phyloP scores from a whole-genome alignment of 495 filamentous ascomycete species.

The Hyaloscypha hepaticicola region DNA sequence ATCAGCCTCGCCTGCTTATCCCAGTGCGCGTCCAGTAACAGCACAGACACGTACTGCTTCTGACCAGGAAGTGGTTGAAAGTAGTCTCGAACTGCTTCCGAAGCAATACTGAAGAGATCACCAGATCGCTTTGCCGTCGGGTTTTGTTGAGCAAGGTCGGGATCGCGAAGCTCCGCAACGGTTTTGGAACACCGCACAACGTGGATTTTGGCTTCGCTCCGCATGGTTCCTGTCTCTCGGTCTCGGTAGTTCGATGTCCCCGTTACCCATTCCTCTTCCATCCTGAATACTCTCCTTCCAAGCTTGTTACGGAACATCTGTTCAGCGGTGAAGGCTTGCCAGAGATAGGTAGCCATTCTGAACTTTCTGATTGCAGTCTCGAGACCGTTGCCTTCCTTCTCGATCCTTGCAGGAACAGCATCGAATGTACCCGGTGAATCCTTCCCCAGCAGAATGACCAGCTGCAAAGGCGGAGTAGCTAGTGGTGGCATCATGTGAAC shows the following conservation, averaged over 20 bases:
- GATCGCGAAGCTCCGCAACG: slow-evolving; percentile 74
- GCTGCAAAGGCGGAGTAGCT: slow-evolving; percentile 74
- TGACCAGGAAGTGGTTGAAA: slow-evolving; percentile 73
- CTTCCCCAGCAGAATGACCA: slow-evolving; percentile 80
- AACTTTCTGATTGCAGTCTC: slow-evolving; percentile 82
- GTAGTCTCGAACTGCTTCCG: slow-evolving; percentile 70
- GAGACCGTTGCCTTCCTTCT: slow-evolving; percentile 77
- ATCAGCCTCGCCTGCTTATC: slow-evolving; percentile 67
- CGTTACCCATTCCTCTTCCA: slow-evolving; percentile 90
- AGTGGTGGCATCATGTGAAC: slow-evolving; percentile 81
- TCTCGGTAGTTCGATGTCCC: slow-evolving; percentile 75
- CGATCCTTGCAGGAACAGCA: slow-evolving; percentile 68
- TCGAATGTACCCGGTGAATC: slow-evolving; percentile 88
- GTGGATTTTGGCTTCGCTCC: slow-evolving; percentile 87
- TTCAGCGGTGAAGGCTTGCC: slow-evolving; percentile 93
- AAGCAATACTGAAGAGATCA: slow-evolving; percentile 72
- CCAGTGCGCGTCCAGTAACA: slow-evolving; percentile 87
- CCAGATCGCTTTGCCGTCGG: slow-evolving; percentile 61
- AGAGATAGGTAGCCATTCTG: slow-evolving; percentile 87
- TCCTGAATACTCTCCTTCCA: slow-evolving; percentile 78
- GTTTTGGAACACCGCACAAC: slow-evolving; percentile 81
- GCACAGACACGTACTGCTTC: slow-evolving; percentile 78
- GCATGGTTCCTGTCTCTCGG: slow-evolving; percentile 63
- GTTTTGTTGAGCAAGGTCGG: slow-evolving; percentile 80
- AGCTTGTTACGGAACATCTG: slow-evolving; percentile 89